Percentiles rank a stretch among this genome's conserved stretches.
Evolutionary conservation across 306 rosid genomes (phyloP).

Genomic region (Lagenaria siceraria): DNA sequence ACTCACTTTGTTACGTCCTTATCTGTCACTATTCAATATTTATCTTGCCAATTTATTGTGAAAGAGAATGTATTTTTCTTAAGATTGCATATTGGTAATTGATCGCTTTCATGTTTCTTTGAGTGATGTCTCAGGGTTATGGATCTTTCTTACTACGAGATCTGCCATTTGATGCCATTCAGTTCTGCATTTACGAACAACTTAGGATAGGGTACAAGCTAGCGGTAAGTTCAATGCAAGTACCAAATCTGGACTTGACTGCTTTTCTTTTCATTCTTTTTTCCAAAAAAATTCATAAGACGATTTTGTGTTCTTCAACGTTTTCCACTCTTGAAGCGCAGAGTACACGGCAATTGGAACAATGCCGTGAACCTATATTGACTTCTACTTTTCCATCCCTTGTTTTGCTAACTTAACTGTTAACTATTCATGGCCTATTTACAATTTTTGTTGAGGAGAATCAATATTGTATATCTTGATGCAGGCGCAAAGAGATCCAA

Average conservation of each 20-base stretch:
- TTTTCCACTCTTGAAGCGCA: not conserved
- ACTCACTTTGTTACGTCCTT: not conserved
- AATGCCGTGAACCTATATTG: not conserved
- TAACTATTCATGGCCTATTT: not conserved
- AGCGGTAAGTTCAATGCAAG: conserved; percentile 35
- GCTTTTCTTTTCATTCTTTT: not conserved
- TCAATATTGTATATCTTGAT: not conserved
- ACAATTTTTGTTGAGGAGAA: not conserved
- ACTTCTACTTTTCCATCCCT: not conserved
- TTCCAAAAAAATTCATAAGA: not conserved
- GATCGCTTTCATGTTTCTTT: not conserved
- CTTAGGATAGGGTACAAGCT: conserved; percentile 58
- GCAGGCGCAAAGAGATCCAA: conserved; percentile 54
- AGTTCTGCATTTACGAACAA: conserved; percentile 75
- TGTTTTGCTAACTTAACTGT: not conserved
- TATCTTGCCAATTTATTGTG: not conserved
- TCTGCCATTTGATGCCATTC: conserved; percentile 75
- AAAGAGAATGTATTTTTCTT: not conserved
- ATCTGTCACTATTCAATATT: not conserved
- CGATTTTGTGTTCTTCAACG: not conserved
- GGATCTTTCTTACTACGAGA: conserved; percentile 75
- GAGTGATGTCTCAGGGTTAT: conserved; percentile 42
- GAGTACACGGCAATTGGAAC: not conserved
- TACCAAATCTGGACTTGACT: not conserved
- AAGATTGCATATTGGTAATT: not conserved